Base-by-base conservation (phyloP, 2,329 filamentous ascomycete species). In the Aureobasidium sp. region DNA sequence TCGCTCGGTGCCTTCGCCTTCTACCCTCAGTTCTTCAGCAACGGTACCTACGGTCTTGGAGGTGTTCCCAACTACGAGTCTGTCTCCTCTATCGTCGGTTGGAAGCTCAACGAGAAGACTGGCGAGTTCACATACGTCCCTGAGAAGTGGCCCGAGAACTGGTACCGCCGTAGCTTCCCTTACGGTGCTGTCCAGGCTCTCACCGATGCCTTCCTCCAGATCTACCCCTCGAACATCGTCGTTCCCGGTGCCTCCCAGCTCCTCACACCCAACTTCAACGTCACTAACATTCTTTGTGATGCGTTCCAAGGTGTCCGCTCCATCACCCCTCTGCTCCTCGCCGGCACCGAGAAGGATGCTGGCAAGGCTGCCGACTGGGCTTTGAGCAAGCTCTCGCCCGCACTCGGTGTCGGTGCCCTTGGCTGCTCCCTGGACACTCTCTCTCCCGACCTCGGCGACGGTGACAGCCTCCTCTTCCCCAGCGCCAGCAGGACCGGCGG, bases 301-400 rank as follows among this genome's bases (percentile, higher is more conserved):
- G 27, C 73, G 29, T 73, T 71, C 65, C 66, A 70, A 58, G 71
- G 72, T 17, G 57, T 74, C 57, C 71, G 71, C 64, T 71, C 69
- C 29, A 66, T 73, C 65, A 70, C 67, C 13, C 72, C 71, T 27
- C 67, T 74, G 11, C 58, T 64, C 4, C 54, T 73, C 9, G 68
- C 62, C 19, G 70, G 69, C 15, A 63, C 64, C 3, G 63, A 61
- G 17, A 67, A 70, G 59, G 61, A 62, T 1, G 60, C 63, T 11
- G 61, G 64, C 13, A 66, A 66, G 27, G 65, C 61, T 2, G 58
- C 69, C 38, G 64, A 66, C 13, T 73, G 67, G 68, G 70, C 70
- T 11, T 47, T 71, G 6, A 63, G 63, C 23, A 71, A 71, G 59
- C 67, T 74, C 17, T 64, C 61, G n/a, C 67, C 62, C n/a, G 62